Base-by-base conservation (phyloP, 2,329 filamentous ascomycete species). In the Epichloe coenophiala region DNA sequence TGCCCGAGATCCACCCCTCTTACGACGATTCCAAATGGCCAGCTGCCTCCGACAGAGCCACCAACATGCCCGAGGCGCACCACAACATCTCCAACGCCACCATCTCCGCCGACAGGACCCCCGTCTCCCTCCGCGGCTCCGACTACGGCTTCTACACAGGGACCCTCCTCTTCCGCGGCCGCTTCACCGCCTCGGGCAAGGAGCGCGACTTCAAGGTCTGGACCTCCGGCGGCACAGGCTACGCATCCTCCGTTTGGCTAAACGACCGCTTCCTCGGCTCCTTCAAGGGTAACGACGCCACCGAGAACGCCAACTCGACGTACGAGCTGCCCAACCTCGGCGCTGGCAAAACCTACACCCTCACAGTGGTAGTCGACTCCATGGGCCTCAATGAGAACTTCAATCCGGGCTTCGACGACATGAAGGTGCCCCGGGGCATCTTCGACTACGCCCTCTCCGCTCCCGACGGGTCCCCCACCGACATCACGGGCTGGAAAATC, bases 131-230 rank as follows among this genome's bases (percentile, higher is more conserved):
- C 0, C 87, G 84, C 58, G 74, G 73, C 0, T 77, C 77, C 15
- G 86, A 90, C 63, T 90, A 90, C 59, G 85, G 85, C 23, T 90
- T 81, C 65, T 73, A 86, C 61, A 74, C 80, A 0, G 85, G 86
- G 3, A 77, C 77, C 1, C 70, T 89, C 0, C 57, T 90, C 45
- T 90, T 78, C 69, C 77, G 85, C 2, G 86, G 84, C 0, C 73
- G 80, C 56, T 90, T 91, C 61, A 74, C 69, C 1, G 78, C 84
- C 4, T 74, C 69, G 1, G 83, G 83, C 15, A 66, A 71, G 1
- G 83, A 88, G 55, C 69, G 69, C 0, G 68, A 66, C 0, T 67
- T 90, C 44, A 74, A 66, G 53, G 61, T 86, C 17, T 68, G 68
- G 42, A 83, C 83, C 0, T 76, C 82, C 54, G 86, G 86, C 38